These are phyloP conservation scores for Trichoderma virens DNA, from an alignment of 495 filamentous ascomycete species.

Conservation along the genomic window DNA sequence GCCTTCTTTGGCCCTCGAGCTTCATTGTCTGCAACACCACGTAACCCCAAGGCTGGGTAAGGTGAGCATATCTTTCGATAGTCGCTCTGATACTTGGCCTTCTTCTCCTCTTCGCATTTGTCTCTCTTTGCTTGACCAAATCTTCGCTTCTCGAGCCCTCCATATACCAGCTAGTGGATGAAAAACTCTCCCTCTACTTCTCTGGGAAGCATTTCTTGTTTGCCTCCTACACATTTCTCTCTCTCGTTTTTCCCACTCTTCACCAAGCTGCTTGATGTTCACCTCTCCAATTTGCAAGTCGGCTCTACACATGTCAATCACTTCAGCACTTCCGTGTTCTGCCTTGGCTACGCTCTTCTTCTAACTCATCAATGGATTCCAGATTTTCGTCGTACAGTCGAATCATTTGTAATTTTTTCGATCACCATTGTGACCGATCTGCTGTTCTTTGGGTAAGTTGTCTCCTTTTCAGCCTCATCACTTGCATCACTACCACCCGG, in stretches of 20 bases:
- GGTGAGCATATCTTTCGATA: background rate
- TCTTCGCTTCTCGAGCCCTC: background rate
- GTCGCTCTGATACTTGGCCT: background rate
- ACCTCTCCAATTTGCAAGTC: background rate
- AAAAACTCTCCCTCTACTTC: background rate
- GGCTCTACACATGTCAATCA: background rate
- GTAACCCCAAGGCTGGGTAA: constrained; percentile 5
- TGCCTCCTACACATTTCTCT: background rate
- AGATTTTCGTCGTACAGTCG: constrained; percentile 7
- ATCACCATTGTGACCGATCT: constrained; percentile 1
- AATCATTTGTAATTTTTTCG: background rate
- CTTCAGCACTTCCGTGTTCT: background rate
- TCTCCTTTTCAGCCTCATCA: background rate
- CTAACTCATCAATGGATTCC: background rate
- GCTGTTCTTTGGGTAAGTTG: constrained; percentile 5
- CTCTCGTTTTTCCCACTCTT: background rate
- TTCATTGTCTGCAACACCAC: constrained; percentile 9
- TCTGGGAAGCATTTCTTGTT: background rate
- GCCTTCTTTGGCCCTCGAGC: constrained; percentile 10
- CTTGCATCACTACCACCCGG: background rate
- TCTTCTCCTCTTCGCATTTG: background rate
- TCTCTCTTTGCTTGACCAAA: background rate
- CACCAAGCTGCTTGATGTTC: background rate
- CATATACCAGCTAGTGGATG: background rate
- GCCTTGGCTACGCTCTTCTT: background rate